Base-by-base conservation (phyloP, 1,284 basidiomycete species). In the Trametes versicolor region DNA sequence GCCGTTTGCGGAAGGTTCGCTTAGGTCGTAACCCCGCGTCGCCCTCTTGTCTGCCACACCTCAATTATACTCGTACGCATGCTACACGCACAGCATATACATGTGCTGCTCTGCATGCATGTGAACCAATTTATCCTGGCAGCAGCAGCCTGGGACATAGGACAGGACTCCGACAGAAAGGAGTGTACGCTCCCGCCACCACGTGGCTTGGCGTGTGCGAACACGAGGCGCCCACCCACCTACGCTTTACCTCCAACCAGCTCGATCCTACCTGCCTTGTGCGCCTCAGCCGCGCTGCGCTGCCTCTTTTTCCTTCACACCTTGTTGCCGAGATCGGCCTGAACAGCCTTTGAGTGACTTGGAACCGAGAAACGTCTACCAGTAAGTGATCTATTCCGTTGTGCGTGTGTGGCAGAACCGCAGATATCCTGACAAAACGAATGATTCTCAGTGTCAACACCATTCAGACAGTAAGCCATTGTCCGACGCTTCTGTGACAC, bases 381-480 rank as follows among this genome's bases (percentile, higher is more conserved):
- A 73, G 72, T 73, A 58, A 68, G 70, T 70, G 48, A 58, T 59
- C 60, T 62, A 53, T 62, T 55, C 63, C 61, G 67, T 49, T 19
- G 39, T 29, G 56, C 19, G 37, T 29, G 56, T 54, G 43, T 48
- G 57, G 29, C 57, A 58, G 29, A 36, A 32, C 45, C 50, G 63
- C 56, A 55, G 62, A 58, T 58, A 58, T 62, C 34, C 65, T 72
- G 50, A 70, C 66, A 56, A 39, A 63, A 43, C 37, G 45, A 4
- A 58, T 59, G 62, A 60, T 65, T 66, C 67, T 62, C 72, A 91
- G 90, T 92, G 90, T 85, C 89, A 64, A 76, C 82, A 55, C 83
- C 83, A 43, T 91, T 85, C 77, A 82, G 86, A 82, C 90, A 92
- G 90, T 92, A 74, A 67, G 66, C 56, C 59, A 67, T 72, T 70